Evolutionary conservation across 768 basidiomycete species (phyloP), one percentile per base, ranked within the genome.

Genomic region (Tricholoma sp.): DNA sequence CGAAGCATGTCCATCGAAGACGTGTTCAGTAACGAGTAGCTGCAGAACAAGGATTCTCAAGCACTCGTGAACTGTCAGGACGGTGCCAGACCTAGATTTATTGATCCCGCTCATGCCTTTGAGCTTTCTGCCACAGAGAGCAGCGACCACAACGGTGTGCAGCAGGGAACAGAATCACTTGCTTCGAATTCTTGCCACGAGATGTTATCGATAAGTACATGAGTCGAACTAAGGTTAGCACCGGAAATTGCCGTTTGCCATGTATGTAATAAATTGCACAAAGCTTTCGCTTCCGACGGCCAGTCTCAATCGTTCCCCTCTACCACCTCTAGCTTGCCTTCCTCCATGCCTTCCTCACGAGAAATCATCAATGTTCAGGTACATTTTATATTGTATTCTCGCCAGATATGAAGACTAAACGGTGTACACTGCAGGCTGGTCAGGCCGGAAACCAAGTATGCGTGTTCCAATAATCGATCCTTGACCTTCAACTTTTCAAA

Each of bases 341-440:
- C 53, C 29, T 32, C n/a, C 11, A 61, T 59, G 57, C 57, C 54
- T 48, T 59, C 61, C 33, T 73, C 78, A 29, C 84, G 89, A 58
- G 91, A 92, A 75, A 91, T 93, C 55, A 78, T 93, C 68, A 93
- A 89, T 70, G 70, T 92, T 31, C 91, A 92, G 78, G 90, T 79
- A 66, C 58, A 72, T 20, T 32, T 9, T 50, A n/a, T 31, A 34
- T 59, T 34, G 32, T 36, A 41, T 17, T 12, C 10, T 39, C 31
- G 15, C 24, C 24, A 24, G 32, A 50, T n/a, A 47, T 17, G 2
- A 48, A 53, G 58, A 47, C 52, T 55, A 18, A 53, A 44, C 58
- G 56, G 47, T 53, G 28, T 41, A 48, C 47, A 45, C 58, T 58
- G 39, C 65, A 89, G 89, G 85, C 76, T 57, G 89, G 89, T 34